Conservation (phyloP, 176 grass and related monocot species). For the Poa pratensis region DNA sequence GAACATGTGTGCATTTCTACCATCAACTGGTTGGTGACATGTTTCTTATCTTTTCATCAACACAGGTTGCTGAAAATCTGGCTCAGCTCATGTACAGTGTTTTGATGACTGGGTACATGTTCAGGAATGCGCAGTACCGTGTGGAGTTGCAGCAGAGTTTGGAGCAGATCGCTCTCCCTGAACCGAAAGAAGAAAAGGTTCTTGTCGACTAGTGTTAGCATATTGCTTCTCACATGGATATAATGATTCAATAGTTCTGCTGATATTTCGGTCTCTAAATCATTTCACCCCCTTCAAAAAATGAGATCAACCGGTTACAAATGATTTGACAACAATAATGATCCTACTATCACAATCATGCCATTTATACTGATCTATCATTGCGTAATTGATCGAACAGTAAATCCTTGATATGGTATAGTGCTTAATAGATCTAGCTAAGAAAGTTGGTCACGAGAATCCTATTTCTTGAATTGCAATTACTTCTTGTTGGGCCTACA, state of each 20-base stretch:
- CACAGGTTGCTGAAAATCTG: slow-evolving; percentile 93
- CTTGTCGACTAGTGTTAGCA: neutral
- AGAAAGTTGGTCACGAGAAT: neutral
- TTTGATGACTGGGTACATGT: slow-evolving; percentile 99
- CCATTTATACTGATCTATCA: neutral
- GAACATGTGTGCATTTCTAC: neutral
- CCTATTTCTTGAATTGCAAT: neutral
- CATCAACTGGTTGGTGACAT: slow-evolving; percentile 11
- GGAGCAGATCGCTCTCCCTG: slow-evolving; percentile 88
- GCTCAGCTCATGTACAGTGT: slow-evolving; percentile 95
- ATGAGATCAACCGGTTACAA: too few relatives aligned
- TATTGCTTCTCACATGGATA: slow-evolving; percentile 12
- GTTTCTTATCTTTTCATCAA: slow-evolving; percentile 35
- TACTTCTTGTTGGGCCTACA: neutral
- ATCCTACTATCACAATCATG: neutral
- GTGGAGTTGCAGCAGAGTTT: slow-evolving; percentile 87
- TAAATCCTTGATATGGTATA: neutral
- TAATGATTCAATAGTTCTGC: neutral
- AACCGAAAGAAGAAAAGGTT: slow-evolving; percentile 67
- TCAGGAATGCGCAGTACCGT: slow-evolving; percentile 89
- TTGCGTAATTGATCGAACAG: neutral
- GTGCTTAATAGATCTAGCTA: slow-evolving; percentile 12
- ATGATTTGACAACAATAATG: neutral
- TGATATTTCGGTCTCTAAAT: slow-evolving; percentile 10
- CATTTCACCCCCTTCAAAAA: neutral